Evolutionary conservation across 2,329 filamentous ascomycete genomes (phyloP).

Genomic region (Alternaria novae-zelandiae): DNA sequence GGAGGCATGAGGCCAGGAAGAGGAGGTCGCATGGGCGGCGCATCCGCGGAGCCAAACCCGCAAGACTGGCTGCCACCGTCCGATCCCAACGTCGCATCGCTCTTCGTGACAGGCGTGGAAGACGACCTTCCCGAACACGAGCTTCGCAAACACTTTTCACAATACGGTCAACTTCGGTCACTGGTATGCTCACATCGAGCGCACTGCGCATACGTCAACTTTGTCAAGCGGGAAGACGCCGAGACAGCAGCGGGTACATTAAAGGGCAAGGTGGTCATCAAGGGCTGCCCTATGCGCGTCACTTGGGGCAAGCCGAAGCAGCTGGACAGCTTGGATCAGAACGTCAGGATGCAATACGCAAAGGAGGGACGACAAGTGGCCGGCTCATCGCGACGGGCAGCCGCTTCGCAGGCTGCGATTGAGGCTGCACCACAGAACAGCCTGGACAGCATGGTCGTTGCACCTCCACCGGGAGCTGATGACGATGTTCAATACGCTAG

Average conservation of each 20-base stretch:
- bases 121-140: slow-evolving; percentile 95
- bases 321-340: slow-evolving; percentile 87
- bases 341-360: slow-evolving; percentile 81
- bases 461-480: slow-evolving; percentile 78
- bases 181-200: slow-evolving; percentile 96
- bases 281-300: slow-evolving; percentile 86
- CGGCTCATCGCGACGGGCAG: slow-evolving; percentile 34
- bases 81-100: slow-evolving; percentile 85
- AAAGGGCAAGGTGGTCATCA: slow-evolving; percentile 86
- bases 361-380: slow-evolving; percentile 68
- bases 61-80: slow-evolving; percentile 85
- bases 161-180: slow-evolving; percentile 88
- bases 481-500: slow-evolving; percentile 87
- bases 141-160: slow-evolving; percentile 86
- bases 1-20: slow-evolving; percentile 49
- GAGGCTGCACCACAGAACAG: slow-evolving; percentile 51
- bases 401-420: slow-evolving; percentile 48
- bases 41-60: slow-evolving; percentile 78
- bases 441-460: slow-evolving; percentile 59
- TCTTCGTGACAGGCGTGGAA: slow-evolving; percentile 94
- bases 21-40: slow-evolving; percentile 58
- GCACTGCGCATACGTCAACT: slow-evolving; percentile 97
- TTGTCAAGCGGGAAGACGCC: slow-evolving; percentile 80
- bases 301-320: slow-evolving; percentile 94
- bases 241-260: slow-evolving; percentile 85